Evolutionary conservation across 257 asterid genomes (phyloP).

Genomic region (Mentha longifolia): DNA sequence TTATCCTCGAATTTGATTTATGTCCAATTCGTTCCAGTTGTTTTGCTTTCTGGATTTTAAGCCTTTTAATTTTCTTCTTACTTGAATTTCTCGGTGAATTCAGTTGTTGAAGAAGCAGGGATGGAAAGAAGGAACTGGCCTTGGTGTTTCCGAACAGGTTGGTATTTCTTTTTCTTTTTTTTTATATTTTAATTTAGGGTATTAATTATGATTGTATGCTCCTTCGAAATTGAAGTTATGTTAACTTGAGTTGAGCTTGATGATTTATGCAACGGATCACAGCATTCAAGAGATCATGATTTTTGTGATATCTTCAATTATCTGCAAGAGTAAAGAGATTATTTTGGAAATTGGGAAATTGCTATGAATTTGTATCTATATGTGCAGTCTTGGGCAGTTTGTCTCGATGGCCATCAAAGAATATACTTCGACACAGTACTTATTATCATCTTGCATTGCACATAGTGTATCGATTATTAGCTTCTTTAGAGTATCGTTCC

Average conservation of each 20-base stretch:
- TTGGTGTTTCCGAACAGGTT: constrained; percentile 83
- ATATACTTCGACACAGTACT: no score
- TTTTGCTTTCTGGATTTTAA: constrained; percentile 17
- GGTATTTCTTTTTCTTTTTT: not conserved
- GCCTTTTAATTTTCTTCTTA: not conserved
- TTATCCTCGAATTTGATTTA: not conserved
- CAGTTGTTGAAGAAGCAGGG: constrained; percentile 94
- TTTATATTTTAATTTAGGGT: not conserved
- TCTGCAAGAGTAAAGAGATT: not conserved
- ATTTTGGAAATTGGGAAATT: not conserved
- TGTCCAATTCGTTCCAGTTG: not conserved
- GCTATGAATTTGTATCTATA: not conserved
- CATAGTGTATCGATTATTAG: not conserved
- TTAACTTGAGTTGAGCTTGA: not conserved
- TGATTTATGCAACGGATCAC: not conserved
- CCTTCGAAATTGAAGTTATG: not conserved
- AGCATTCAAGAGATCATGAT: not conserved
- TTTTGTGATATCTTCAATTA: not conserved
- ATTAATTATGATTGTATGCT: constrained; percentile 1
- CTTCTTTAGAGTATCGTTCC: constrained; percentile 9
- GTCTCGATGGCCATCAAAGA: no score
- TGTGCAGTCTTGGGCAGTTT: not conserved
- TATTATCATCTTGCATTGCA: not conserved
- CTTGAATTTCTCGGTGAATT: constrained; percentile 4
- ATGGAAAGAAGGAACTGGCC: constrained; percentile 93